Evolutionary conservation across 768 basidiomycete genomes (phyloP).

Genomic region (Boletus coccyginus): DNA sequence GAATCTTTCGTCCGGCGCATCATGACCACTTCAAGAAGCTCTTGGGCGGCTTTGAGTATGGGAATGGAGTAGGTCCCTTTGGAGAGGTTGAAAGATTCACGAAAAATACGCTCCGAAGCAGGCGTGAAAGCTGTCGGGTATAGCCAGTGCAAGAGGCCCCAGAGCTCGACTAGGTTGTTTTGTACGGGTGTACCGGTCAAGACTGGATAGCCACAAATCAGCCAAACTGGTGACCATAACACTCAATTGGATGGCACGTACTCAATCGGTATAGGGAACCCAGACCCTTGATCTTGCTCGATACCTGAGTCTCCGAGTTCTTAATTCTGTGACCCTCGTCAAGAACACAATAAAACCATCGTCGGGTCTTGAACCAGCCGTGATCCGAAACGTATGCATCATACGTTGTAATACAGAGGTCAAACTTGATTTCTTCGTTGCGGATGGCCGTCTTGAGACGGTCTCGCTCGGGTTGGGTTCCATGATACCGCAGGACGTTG

Average conservation of each 20-base stretch:
- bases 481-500: slow-evolving; percentile 59
- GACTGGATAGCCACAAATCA: slow-evolving; percentile 34
- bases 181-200: slow-evolving; percentile 76
- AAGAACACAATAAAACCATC: slow-evolving; percentile 57
- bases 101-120: slow-evolving; percentile 47
- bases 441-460: slow-evolving; percentile 49
- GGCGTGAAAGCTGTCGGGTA: slow-evolving; percentile 52
- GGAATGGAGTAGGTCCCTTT: slow-evolving; percentile 49
- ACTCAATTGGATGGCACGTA: slow-evolving; percentile 18
- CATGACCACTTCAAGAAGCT: slow-evolving; percentile 52
- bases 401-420: slow-evolving; percentile 68
- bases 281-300: slow-evolving; percentile 53
- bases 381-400: slow-evolving; percentile 59
- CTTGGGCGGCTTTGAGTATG: slow-evolving; percentile 47
- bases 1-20: slow-evolving; percentile 56
- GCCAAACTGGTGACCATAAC: background rate
- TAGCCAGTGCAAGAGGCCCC: slow-evolving; percentile 55
- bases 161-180: slow-evolving; percentile 59
- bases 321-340: slow-evolving; percentile 75
- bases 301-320: slow-evolving; percentile 55
- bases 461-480: slow-evolving; percentile 48
- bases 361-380: slow-evolving; percentile 56
- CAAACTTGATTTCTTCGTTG: slow-evolving; percentile 32
- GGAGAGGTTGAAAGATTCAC: slow-evolving; percentile 51
- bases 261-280: slow-evolving; percentile 57